Conservation (phyloP, 2,329 filamentous ascomycete genomes). For the Dothidotthia symphoricarpi region DNA sequence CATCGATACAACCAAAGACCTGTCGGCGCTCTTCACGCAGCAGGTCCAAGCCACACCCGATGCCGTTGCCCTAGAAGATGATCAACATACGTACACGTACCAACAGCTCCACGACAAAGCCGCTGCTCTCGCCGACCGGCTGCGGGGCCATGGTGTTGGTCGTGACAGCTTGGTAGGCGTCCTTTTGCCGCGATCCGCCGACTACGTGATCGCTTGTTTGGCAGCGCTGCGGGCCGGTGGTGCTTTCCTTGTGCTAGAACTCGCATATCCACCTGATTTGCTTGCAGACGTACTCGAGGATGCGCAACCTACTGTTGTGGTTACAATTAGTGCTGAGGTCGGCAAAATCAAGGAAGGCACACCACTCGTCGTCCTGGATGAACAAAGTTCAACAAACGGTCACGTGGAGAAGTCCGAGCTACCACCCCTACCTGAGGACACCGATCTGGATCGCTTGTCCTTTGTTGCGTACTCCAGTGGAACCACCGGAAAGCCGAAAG, state of each 20-base stretch:
- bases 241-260: constrained; percentile 75
- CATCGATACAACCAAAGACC: constrained; percentile 69
- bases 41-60: constrained; percentile 69
- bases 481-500: constrained; percentile 76
- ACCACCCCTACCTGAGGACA: constrained; percentile 57
- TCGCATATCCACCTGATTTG: constrained; percentile 72
- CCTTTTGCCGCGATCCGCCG: constrained; percentile 69
- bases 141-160: constrained; percentile 66
- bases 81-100: constrained; percentile 66
- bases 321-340: constrained; percentile 65
- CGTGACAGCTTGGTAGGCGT: constrained; percentile 74
- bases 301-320: constrained; percentile 66
- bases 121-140: constrained; percentile 60
- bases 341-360: constrained; percentile 63
- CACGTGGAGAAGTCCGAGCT: constrained; percentile 46
- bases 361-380: constrained; percentile 65
- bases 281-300: constrained; percentile 76
- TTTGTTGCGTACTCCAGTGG: constrained; percentile 82
- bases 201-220: constrained; percentile 76
- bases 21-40: constrained; percentile 67
- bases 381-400: constrained; percentile 29
- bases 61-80: constrained; percentile 71
- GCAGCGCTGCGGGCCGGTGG: constrained; percentile 76
- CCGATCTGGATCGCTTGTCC: constrained; percentile 70
- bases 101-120: constrained; percentile 68